Evolutionary conservation across 352 stramenopile genomes (phyloP).

Genomic region (Phytopythium oedochilum): DNA sequence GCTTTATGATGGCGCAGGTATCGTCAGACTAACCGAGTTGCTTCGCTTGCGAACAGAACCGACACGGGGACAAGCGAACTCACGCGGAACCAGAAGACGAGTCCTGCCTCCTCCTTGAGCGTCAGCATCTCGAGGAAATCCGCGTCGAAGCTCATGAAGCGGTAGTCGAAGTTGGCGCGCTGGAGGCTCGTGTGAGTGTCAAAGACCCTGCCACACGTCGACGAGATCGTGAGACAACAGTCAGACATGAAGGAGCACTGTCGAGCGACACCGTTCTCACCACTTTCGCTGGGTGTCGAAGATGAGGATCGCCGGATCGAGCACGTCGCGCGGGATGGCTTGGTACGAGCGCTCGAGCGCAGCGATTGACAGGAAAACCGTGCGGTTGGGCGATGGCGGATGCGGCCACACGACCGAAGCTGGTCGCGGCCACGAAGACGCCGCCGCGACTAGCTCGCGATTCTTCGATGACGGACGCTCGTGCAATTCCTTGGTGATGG

Average conservation of each 20-base stretch:
- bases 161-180: conserved; percentile 64
- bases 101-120: conserved; percentile 62
- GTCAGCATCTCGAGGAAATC: conserved; percentile 75
- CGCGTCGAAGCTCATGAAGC: conserved; percentile 70
- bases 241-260: no score
- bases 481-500: conserved; percentile 53
- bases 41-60: background rate
- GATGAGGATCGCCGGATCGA: conserved; percentile 54
- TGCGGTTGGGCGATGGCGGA: conserved; percentile 43
- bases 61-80: conserved; percentile 1
- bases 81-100: conserved; percentile 77
- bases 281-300: conserved; percentile 71
- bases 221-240: no score
- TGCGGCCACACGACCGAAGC: conserved; percentile 56
- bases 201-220: conserved; percentile 41
- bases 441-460: conserved; percentile 1
- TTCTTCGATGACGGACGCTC: conserved; percentile 17
- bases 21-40: background rate
- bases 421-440: conserved; percentile 17
- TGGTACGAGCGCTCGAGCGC: conserved; percentile 60
- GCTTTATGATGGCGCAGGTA: conserved; percentile 28
- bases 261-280: conserved; percentile 23
- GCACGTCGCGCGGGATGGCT: conserved; percentile 53
- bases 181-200: conserved; percentile 64
- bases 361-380: conserved; percentile 69